These are phyloP conservation scores for Cadophora gregata DNA, from an alignment of 2,329 filamentous ascomycete genomes.

Conservation along the genomic window DNA sequence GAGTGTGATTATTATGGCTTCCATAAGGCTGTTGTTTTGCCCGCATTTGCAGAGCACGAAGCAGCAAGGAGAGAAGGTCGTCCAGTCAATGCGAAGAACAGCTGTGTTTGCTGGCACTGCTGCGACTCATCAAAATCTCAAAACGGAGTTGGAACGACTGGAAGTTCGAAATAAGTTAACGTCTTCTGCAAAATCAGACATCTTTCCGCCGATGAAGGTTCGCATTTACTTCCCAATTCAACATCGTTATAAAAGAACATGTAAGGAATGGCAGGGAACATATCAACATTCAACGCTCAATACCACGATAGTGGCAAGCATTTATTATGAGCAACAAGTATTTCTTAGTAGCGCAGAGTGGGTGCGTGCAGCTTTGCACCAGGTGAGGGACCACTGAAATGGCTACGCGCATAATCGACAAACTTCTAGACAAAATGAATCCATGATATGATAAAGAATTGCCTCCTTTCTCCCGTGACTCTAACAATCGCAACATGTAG, in stretches of 20 bases:
- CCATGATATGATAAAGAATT: neutral
- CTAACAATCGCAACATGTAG: neutral
- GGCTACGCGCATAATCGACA: constrained; percentile 11
- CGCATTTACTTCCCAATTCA: neutral
- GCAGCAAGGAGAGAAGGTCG: neutral
- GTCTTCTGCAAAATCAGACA: neutral
- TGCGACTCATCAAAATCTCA: neutral
- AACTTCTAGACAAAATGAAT: neutral
- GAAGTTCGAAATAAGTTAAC: neutral
- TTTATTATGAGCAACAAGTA: constrained; percentile 7
- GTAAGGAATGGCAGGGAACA: neutral
- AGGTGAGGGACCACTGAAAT: neutral
- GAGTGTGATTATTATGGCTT: neutral
- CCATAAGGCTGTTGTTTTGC: neutral
- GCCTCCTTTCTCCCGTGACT: neutral
- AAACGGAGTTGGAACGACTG: neutral
- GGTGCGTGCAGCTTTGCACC: neutral
- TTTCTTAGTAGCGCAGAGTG: constrained; percentile 2
- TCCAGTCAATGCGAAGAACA: neutral
- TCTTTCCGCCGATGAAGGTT: neutral
- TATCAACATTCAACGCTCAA: neutral
- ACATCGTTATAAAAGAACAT: neutral
- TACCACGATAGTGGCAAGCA: neutral
- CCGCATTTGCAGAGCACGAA: constrained; percentile 9
- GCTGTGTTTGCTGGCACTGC: constrained; percentile 6